phyloP scores from a whole-genome alignment of 2,329 filamentous ascomycete genomes.

The Fusarium sterilihyphosum region DNA sequence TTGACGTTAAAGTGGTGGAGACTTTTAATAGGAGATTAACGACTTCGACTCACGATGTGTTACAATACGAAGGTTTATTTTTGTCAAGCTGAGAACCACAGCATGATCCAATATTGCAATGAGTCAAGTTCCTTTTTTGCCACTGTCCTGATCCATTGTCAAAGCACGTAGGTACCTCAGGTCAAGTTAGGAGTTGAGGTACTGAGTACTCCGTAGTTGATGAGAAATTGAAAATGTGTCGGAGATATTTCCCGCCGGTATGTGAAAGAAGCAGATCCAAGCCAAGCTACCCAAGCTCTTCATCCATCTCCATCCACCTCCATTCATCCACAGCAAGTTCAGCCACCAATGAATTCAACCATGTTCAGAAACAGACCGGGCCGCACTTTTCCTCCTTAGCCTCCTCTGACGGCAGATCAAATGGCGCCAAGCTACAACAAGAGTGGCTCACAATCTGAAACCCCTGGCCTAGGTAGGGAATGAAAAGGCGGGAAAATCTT shows the following conservation, averaged over 20 bases:
- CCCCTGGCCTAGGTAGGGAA: constrained; percentile 20
- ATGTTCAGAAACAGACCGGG: constrained; percentile 22
- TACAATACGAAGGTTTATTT: constrained; percentile 20
- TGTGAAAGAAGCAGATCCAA: neutral
- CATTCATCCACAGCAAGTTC: constrained; percentile 1
- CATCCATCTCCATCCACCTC: neutral
- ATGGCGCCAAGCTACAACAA: constrained; percentile 27
- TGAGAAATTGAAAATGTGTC: neutral
- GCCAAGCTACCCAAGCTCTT: neutral
- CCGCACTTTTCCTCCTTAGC: constrained; percentile 14
- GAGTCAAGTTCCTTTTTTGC: neutral
- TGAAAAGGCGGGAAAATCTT: constrained; percentile 5
- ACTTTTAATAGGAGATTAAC: constrained; percentile 8
- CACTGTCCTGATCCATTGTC: neutral
- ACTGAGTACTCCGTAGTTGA: neutral
- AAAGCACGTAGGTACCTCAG: neutral
- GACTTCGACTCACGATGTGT: neutral
- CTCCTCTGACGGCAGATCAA: constrained; percentile 28
- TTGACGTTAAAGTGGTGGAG: constrained; percentile 11
- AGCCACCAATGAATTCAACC: constrained; percentile 9
- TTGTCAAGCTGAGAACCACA: neutral
- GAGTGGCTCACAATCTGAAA: constrained; percentile 21
- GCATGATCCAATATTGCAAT: neutral
- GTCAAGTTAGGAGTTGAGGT: neutral
- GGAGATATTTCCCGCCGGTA: neutral